These are phyloP conservation scores for Solanum bulbocastanum DNA, from an alignment of 257 asterid species.

Conservation along the genomic window DNA sequence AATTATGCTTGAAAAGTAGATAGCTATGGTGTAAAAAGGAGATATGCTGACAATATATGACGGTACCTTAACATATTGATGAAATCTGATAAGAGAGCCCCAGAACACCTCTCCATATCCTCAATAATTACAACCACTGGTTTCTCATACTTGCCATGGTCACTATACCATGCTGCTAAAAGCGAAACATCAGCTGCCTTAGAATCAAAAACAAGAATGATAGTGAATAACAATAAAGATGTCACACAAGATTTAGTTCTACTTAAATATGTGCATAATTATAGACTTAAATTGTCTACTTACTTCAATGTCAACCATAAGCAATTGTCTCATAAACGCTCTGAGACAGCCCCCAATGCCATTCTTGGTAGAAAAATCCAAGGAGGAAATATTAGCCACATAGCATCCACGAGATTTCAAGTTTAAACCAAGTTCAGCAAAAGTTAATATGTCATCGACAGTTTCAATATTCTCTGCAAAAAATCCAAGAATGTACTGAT, in stretches of 20 bases:
- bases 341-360: constrained; percentile 84
- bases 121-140: constrained; percentile 81
- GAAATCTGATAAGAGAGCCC: constrained; percentile 76
- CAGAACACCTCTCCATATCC: constrained; percentile 71
- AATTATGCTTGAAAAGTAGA: neutral
- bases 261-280: neutral
- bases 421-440: constrained; percentile 59
- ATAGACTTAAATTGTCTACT: constrained; percentile 8
- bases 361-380: constrained; percentile 62
- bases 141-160: constrained; percentile 40
- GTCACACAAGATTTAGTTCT: neutral
- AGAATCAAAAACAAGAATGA: constrained; percentile 6
- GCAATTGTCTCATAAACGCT: constrained; percentile 58
- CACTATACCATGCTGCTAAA: constrained; percentile 77
- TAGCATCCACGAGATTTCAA: constrained; percentile 54
- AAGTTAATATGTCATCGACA: constrained; percentile 76
- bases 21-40: neutral
- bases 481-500: neutral
- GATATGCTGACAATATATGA: neutral
- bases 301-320: constrained; percentile 53
- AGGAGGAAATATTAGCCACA: constrained; percentile 71
- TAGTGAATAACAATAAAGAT: constrained; percentile 3
- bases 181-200: constrained; percentile 83
- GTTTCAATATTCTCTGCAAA: constrained; percentile 73
- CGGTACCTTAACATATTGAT: constrained; percentile 69